phyloP scores from a whole-genome alignment of 768 basidiomycete genomes.

The Trametes elegans region DNA sequence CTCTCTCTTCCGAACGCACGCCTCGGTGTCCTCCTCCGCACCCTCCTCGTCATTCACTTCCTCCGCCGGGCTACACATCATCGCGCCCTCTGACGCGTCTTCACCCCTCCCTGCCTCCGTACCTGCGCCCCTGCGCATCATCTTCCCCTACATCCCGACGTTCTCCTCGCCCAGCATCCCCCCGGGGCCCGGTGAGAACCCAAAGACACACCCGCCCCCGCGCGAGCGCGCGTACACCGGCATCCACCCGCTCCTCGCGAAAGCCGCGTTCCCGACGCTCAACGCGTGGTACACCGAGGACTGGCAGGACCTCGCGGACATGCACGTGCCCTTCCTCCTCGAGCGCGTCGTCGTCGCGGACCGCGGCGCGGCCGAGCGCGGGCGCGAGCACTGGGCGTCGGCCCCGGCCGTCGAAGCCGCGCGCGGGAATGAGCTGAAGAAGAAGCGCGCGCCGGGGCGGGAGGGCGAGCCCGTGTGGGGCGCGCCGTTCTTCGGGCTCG shows the following conservation, averaged over 20 bases:
- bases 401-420: background rate
- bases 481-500: slow-evolving; percentile 42
- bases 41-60: slow-evolving; percentile 23
- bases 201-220: slow-evolving; percentile 25
- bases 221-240: slow-evolving; percentile 46
- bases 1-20: slow-evolving; percentile 76
- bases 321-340: slow-evolving; percentile 68
- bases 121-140: slow-evolving; percentile 66
- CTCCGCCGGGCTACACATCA: slow-evolving; percentile 22
- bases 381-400: slow-evolving; percentile 20
- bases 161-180: slow-evolving; percentile 47
- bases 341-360: slow-evolving; percentile 80
- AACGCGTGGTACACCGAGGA: slow-evolving; percentile 62
- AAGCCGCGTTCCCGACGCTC: slow-evolving; percentile 27
- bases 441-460: slow-evolving; percentile 14
- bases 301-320: slow-evolving; percentile 71
- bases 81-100: slow-evolving; percentile 14
- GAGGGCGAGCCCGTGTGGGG: slow-evolving; percentile 42
- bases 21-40: slow-evolving; percentile 27
- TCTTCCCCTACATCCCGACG: slow-evolving; percentile 68
- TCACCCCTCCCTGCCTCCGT: slow-evolving; percentile 8
- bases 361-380: slow-evolving; percentile 56
- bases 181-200: slow-evolving; percentile 20
- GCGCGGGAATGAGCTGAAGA: slow-evolving; percentile 14
- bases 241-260: slow-evolving; percentile 61